phyloP scores from a whole-genome alignment of 2,329 filamentous ascomycete species.

The Talaromyces islandicus region DNA sequence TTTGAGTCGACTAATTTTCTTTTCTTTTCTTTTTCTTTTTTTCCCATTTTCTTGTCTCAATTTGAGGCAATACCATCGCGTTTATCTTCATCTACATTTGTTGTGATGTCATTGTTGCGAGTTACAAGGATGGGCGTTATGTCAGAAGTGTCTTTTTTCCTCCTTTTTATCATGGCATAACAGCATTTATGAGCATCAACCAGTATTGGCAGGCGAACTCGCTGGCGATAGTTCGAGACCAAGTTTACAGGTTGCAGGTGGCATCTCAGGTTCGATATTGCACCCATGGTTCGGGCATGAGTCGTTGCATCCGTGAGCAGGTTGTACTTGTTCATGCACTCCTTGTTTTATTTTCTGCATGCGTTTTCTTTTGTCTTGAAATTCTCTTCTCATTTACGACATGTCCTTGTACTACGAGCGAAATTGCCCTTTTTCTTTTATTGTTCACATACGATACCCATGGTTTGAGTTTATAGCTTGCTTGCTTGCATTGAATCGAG shows the following conservation, averaged over 20 bases:
- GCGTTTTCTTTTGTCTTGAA: constrained; percentile 4
- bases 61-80: background rate
- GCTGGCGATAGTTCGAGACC: constrained; percentile 3
- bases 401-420: background rate
- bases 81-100: background rate
- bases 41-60: background rate
- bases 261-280: background rate
- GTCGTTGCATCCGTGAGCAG: constrained; percentile 2
- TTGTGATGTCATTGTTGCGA: constrained; percentile 2
- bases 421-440: background rate
- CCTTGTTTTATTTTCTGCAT: constrained; percentile 4
- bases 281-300: constrained; percentile 12
- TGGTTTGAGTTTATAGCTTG: background rate
- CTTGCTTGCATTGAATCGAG: background rate
- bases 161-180: constrained; percentile 9
- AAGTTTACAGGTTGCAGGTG: background rate
- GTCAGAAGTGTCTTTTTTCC: background rate
- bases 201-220: background rate
- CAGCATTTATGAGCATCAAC: constrained; percentile 10
- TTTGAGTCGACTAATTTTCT: background rate
- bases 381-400: constrained; percentile 3
- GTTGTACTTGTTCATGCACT: background rate
- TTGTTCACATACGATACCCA: background rate
- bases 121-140: constrained; percentile 14
- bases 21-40: background rate